Conservation (phyloP, 768 basidiomycete species). For the Mycena indigotica region DNA sequence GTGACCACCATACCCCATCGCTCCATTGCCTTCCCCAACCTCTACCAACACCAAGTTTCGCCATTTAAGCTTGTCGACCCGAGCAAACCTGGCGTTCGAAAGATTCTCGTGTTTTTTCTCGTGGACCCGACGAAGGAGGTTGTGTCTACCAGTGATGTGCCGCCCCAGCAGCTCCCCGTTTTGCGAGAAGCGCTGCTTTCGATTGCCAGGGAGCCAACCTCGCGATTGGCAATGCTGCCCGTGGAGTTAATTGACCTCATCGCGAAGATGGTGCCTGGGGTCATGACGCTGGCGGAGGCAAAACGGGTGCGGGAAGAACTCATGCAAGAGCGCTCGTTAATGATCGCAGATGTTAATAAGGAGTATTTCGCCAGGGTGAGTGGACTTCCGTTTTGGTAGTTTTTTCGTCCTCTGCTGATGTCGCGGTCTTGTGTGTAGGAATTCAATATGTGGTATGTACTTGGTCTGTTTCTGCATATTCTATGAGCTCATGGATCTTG, state of each 20-base stretch:
- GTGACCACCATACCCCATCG: slow-evolving; percentile 39
- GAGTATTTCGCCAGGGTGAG: background rate
- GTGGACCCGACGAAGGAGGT: background rate
- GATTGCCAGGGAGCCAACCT: background rate
- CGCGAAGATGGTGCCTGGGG: background rate
- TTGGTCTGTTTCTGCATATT: background rate
- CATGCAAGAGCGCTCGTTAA: background rate
- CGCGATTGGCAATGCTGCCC: background rate
- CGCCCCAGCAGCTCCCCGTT: background rate
- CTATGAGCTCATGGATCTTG: background rate
- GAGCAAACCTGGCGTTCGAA: background rate
- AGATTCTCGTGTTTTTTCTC: background rate
- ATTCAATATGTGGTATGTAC: background rate
- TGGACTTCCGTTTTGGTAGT: background rate
- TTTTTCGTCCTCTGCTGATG: background rate
- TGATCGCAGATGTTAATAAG: background rate
- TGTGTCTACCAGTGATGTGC: background rate
- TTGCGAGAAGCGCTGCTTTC: background rate
- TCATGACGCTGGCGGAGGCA: background rate
- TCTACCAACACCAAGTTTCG: slow-evolving; percentile 42
- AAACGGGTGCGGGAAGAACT: background rate
- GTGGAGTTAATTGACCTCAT: background rate
- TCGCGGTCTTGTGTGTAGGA: background rate
- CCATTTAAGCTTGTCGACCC: background rate
- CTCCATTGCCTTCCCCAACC: slow-evolving; percentile 44